Base-by-base conservation (phyloP, 495 filamentous ascomycete species). In the Penicillium soppii region DNA sequence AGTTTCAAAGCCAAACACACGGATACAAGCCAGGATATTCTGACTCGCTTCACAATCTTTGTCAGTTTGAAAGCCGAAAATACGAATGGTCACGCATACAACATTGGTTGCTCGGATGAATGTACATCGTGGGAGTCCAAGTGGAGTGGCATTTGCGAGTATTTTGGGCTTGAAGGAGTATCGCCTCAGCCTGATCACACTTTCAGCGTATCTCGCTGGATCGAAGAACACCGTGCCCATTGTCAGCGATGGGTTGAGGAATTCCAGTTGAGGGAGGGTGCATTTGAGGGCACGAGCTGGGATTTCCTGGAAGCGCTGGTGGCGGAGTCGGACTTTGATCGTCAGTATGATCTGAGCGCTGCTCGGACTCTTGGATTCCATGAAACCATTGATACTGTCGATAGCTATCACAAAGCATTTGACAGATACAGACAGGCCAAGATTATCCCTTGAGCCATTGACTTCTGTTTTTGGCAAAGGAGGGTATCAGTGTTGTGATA, bases 101-200 rank as follows among this genome's bases (percentile, higher is more conserved):
- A 78, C 37, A 40, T 59, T 22, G 73, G 53, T 2, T n/a, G n/a
- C n/a, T 68, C 74, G 42, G 64, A 57, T 2, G 58, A 64, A 7
- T 33, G 48, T 1, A 59, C 54, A 0, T 63, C 38, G 15, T 76
- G 73, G 73, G 50, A 23, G 32, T 37, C 59, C 8, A 55, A 62
- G 5, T 75, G 74, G 73, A 62, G 66, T 0, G 49, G 55, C 0
- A 46, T 76, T 12, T 71, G 63, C 29, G 41, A 41, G 2, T 69
- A 68, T 40, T 76, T 78, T 55, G 67, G 70, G 1, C 57, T 78
- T 2, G 30, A 50, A 22, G 74, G 72, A 25, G 56, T 59, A 2
- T 47, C 29, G 5, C 57, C 55, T 5, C 17, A 27, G 29, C 35
- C 52, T 10, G 59, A 50, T 43, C 30, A 52, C 15, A 13, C 7